These are phyloP conservation scores for Epicoccum sorghinum DNA, from an alignment of 2,329 filamentous ascomycete species.

Conservation along the genomic window DNA sequence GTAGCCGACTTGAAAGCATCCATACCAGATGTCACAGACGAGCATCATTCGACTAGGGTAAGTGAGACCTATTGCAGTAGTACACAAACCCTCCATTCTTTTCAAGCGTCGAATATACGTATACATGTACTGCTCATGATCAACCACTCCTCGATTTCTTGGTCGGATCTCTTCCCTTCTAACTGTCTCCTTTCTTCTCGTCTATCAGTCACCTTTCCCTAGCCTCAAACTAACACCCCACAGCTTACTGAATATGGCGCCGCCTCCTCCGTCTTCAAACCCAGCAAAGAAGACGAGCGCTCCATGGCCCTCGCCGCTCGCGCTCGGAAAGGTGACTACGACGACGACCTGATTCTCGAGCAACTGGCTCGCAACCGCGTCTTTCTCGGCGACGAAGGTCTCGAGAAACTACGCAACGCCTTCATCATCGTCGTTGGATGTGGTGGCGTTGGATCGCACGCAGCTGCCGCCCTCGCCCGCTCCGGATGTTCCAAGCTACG, in stretches of 20 bases:
- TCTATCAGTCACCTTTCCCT: not conserved
- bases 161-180: no score
- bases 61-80: conserved; percentile 15
- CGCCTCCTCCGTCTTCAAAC: conserved; percentile 51
- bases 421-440: conserved; percentile 92
- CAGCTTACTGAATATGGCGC: conserved; percentile 68
- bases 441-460: conserved; percentile 94
- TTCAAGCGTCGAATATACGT: not conserved
- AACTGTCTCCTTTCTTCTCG: not conserved
- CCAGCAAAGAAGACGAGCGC: conserved; percentile 62
- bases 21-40: conserved; percentile 62
- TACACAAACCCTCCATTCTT: not conserved
- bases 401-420: conserved; percentile 77
- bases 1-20: conserved; percentile 65
- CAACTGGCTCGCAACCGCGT: conserved; percentile 92
- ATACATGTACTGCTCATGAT: no score
- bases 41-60: conserved; percentile 60
- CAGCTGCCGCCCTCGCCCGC: conserved; percentile 80
- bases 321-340: conserved; percentile 68
- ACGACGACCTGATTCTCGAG: conserved; percentile 84
- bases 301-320: conserved; percentile 64
- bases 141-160: no score
- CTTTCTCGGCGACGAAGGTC: conserved; percentile 83
- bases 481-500: conserved; percentile 89
- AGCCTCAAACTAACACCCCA: conserved; percentile 44